Base-by-base conservation (phyloP, 1,284 basidiomycete genomes). In the Apiotrichum gamsii region DNA sequence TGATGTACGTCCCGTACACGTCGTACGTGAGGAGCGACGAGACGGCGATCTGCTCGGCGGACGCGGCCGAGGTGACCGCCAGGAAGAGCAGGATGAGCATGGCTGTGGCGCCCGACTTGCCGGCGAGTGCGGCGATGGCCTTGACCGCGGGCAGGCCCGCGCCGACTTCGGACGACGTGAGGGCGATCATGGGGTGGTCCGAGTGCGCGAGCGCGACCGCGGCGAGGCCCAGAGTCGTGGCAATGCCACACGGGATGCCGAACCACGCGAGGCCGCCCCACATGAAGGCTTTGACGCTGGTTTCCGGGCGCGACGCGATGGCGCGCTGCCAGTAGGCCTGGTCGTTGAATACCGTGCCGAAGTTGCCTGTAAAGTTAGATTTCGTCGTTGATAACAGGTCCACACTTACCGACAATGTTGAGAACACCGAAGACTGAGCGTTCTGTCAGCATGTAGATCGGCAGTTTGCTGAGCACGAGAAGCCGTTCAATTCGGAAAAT, bases 251-350 rank as follows among this genome's bases (percentile, higher is more conserved):
- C 0, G 88, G 87, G 48, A 88, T 87, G 1, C 85, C 82, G 61
- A 90, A 83, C 87, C 88, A 90, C 11, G 87, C 84, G 3, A 91
- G 67, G n/a, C 90, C 90, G 39, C 90, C 90, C 19, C 89, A 77
- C 9, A 94, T 74, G 72, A 90, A 95, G 0, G 87, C 90, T 67
- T 87, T 87, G 39, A 90, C 87, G 21, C 84, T 85, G n/a, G 80
- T 84, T 1, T 80, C 81, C 0, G 89, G 90, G 23, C 83, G 77
- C 49, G 82, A 84, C 0, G 90, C 90, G 60, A 94, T 90, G 3
- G 88, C 89, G 28, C 89, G 80, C 67, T 93, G 89, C 83, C 68
- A 74, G 59, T 75, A 76, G 3, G 72, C 68, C 51, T 72, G 69
- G 44, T 68, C 64, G 60, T 81, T 79, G 54, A 63, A 66, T 6